Base-by-base conservation (phyloP, 352 stramenopile species). In the Globisporangium camurandrum region DNA sequence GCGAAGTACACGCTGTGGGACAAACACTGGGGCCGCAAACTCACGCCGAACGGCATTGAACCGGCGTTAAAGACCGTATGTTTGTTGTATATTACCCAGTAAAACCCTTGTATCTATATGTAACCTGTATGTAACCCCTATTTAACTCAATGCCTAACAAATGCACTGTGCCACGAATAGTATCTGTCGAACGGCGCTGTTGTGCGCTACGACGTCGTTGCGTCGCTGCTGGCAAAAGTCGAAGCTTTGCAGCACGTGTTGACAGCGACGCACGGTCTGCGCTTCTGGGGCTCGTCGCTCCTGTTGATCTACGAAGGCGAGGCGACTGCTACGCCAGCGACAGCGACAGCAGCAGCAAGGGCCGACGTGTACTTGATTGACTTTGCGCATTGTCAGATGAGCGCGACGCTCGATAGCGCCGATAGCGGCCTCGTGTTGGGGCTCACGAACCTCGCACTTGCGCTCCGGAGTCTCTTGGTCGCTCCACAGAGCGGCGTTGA, bases 321-420 rank as follows among this genome's bases (percentile, higher is more conserved):
- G 37, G 51, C 56, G 24, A 61, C 43, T 14, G 30, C 48, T 1
- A 37, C 46, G 38, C 62, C 52, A 17, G 62, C 63, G 24, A n/a
- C n/a, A n/a, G 51, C 56, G 24, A 61, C 43, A 14, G 30, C 48
- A 1, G 37, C 46, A 34, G 61, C 52, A 17, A 62, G 63, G 24
- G 8, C 8, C 30, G 74, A 85, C 51, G 67, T 87, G 33, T 73
- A 75, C 34, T 59, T 91, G 20, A 88, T 91, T 30, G 76, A 91
- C 62, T 88, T 91, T 59, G 79, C 76, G 31, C 78, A 91, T 41
- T 81, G 79, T 49, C 73, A 91, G 54, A 83, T 86, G 63, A 84
- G 65, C 54, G 49, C 65, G 27, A 54, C 46, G 17, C 59, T 87
- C 14, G 63, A 61, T 23, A 66, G 66, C 22, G 62, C 76, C 2